phyloP scores from a whole-genome alignment of 208 protist species.

The Leishmania mexicana region DNA sequence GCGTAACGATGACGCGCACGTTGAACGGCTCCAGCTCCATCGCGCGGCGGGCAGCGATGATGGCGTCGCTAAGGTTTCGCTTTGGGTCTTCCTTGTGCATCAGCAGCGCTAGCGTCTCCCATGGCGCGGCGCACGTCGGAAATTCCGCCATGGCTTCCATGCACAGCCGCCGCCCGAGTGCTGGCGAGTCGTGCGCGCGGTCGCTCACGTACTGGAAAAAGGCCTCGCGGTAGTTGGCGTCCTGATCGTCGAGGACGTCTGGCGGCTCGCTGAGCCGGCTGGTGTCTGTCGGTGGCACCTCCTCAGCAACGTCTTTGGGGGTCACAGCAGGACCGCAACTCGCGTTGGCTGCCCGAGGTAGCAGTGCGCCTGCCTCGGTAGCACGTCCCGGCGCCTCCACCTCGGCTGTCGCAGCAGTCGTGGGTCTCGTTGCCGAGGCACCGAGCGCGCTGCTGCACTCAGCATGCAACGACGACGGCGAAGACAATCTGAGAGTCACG shows the following conservation, averaged over 20 bases:
- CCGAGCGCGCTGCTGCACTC: neutral
- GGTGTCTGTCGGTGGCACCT: neutral
- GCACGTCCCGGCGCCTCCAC: neutral
- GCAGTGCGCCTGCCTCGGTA: neutral
- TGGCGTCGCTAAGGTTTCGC: slow-evolving; percentile 54
- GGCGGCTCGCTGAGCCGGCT: slow-evolving; percentile 4
- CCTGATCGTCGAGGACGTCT: slow-evolving; percentile 51
- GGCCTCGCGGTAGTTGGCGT: slow-evolving; percentile 51
- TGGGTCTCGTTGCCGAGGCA: neutral
- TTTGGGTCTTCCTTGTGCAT: slow-evolving; percentile 66
- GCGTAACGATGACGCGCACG: slow-evolving; percentile 50
- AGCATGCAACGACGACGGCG: neutral
- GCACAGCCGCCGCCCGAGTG: slow-evolving; percentile 56
- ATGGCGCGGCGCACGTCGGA: slow-evolving; percentile 56
- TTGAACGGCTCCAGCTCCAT: slow-evolving; percentile 67
- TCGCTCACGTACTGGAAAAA: slow-evolving; percentile 76
- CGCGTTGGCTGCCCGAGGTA: neutral
- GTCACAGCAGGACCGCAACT: neutral
- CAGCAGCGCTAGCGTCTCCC: slow-evolving; percentile 67
- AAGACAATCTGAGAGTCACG: neutral
- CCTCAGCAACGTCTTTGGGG: neutral
- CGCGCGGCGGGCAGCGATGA: slow-evolving; percentile 63
- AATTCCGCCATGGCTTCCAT: slow-evolving; percentile 72
- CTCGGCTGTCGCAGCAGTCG: neutral
- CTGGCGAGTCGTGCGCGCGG: slow-evolving; percentile 40